Percentiles rank a stretch among this genome's conserved stretches.
phyloP scores from a whole-genome alignment of 169 alveolate species.

The Eimeria falciformis region DNA sequence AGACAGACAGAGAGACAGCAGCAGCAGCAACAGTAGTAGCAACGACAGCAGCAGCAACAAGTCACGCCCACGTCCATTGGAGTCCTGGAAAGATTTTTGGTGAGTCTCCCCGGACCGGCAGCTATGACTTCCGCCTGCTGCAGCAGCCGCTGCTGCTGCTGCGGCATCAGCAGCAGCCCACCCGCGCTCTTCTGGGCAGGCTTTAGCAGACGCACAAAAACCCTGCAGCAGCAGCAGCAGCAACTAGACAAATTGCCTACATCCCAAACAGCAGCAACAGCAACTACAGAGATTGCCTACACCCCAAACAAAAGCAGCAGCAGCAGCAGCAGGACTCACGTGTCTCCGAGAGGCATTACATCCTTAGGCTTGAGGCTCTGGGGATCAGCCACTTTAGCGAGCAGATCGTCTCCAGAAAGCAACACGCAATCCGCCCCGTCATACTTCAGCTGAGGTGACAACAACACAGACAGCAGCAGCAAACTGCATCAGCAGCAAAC shows the following conservation, averaged over 20 bases:
- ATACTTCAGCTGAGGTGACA: conserved; percentile 63
- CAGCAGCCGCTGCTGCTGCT: conserved; percentile 8
- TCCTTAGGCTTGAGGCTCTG: background rate
- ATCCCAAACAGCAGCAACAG: conserved; percentile 35
- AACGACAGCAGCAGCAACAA: background rate
- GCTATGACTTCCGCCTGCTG: conserved; percentile 66
- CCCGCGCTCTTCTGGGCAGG: conserved; percentile 56
- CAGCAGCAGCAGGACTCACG: conserved; percentile 55
- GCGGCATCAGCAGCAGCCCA: conserved; percentile 66
- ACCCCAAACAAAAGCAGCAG: conserved; percentile 1
- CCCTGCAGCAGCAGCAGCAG: conserved; percentile 49
- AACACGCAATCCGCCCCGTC: conserved; percentile 73
- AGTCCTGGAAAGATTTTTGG: conserved; percentile 6
- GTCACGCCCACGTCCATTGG: conserved; percentile 49
- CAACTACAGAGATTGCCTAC: too few species aligned
- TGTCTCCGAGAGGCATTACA: conserved; percentile 67
- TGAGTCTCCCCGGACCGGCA: conserved; percentile 52
- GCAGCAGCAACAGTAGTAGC: background rate
- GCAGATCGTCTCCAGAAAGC: conserved; percentile 39
- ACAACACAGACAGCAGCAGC: background rate
- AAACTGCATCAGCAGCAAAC: background rate
- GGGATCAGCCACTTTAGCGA: conserved; percentile 43
- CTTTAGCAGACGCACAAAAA: conserved; percentile 48
- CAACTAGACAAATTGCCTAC: conserved; percentile 1
- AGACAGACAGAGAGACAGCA: background rate